Percentiles rank a stretch among this genome's conserved stretches.
Conservation (phyloP, 352 stramenopile genomes). For the Peronosclerospora sorghi region DNA sequence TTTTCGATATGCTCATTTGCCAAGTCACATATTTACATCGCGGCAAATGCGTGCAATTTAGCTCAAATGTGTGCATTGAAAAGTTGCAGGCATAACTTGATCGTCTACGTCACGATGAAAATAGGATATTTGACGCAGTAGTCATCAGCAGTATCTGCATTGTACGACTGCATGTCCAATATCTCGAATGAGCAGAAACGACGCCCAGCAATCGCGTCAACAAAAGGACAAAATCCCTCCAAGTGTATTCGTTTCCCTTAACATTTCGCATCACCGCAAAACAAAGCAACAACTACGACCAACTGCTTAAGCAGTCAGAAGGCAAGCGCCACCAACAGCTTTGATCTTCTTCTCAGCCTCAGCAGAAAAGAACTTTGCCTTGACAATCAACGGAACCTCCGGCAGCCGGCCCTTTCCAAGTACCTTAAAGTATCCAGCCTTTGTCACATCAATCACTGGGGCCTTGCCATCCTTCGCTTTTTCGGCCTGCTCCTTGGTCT, state of each 20-base stretch:
- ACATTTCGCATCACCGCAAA: conserved; percentile 62
- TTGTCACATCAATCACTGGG: conserved; percentile 97
- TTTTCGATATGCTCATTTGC: no score
- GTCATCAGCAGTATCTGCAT: no score
- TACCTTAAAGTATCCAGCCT: conserved; percentile 99
- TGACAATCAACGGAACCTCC: conserved; percentile 97
- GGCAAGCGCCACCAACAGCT: conserved; percentile 94
- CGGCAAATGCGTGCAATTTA: no score
- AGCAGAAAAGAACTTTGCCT: conserved; percentile 99
- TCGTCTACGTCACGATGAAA: no score
- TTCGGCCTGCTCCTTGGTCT: conserved; percentile 96
- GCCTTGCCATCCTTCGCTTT: conserved; percentile 92
- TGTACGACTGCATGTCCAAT: no score
- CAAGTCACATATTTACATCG: no score
- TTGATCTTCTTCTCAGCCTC: conserved; percentile 99
- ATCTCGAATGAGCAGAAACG: no score
- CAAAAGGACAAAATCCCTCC: no score
- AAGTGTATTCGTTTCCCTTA: conserved; percentile 44
- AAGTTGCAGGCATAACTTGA: no score
- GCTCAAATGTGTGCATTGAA: no score
- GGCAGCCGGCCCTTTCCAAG: conserved; percentile 98
- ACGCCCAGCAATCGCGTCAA: no score
- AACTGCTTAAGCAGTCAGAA: conserved; percentile 93
- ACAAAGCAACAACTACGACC: conserved; percentile 16
- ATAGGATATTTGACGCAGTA: no score